Conservation (phyloP, 306 rosid genomes). For the Begonia loranthoides region DNA sequence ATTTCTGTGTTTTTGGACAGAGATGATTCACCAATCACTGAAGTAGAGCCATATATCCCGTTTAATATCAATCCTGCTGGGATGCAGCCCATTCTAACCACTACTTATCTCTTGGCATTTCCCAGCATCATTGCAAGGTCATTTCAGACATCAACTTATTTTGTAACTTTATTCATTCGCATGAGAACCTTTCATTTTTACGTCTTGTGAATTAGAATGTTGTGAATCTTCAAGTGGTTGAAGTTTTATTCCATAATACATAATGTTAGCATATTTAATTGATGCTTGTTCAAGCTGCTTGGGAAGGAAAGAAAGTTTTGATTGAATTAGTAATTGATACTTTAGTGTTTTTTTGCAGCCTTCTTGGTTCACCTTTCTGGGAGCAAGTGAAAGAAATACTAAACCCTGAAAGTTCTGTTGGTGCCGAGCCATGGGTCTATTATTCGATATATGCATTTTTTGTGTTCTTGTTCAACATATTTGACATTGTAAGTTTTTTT, state of each 20-base stretch:
- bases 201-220: constrained; percentile 1
- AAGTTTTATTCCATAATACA: constrained; percentile 1
- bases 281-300: too few species aligned
- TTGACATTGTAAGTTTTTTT: constrained; percentile 82
- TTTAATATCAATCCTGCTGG: constrained; percentile 94
- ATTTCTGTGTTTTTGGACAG: constrained; percentile 34
- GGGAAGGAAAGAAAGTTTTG: not conserved
- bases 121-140: constrained; percentile 85
- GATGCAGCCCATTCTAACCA: constrained; percentile 97
- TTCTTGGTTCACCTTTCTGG: constrained; percentile 81
- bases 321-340: constrained; percentile 12
- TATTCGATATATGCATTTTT: constrained; percentile 79
- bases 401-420: constrained; percentile 81
- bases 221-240: constrained; percentile 1
- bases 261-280: constrained; percentile 10
- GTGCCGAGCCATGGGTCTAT: constrained; percentile 96
- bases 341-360: constrained; percentile 37
- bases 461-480: constrained; percentile 88
- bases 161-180: not conserved
- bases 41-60: constrained; percentile 97
- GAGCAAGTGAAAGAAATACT: constrained; percentile 68
- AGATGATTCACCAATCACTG: constrained; percentile 87
- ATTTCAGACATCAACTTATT: not conserved
- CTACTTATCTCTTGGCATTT: constrained; percentile 89
- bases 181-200: not conserved